Base-by-base conservation (phyloP, 2,329 filamentous ascomycete species). In the Botrytis pseudocinerea region DNA sequence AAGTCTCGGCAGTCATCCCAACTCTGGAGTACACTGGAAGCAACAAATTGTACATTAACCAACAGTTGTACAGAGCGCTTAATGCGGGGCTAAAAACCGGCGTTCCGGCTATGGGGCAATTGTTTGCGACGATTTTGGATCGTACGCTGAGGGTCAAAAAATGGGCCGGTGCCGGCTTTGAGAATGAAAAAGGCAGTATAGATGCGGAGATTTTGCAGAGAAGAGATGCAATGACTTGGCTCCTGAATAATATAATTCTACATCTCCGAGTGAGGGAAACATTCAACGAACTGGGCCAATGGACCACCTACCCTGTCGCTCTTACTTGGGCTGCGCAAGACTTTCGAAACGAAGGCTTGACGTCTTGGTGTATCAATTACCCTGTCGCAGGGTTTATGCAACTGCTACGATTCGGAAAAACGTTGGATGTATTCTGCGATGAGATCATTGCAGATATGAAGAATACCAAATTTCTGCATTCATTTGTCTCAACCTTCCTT, bases 311-410 rank as follows among this genome's bases (percentile, higher is more conserved):
- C 28, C 62, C 42, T 1, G 20, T 46, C 10, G 42, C 62, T 35
- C 44, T 65, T 1, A 35, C 42, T 5, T 48, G 62, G 62, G 42
- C 7, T 7, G 62, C 28, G 2, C 28, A 48, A 48, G 62, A 65
- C 35, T 65, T 65, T 7, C 62, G 48, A 25, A 28, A 32, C 16
- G 20, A 65, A 65, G 42, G 42, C 2, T 65, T 65, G 0, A 28
- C 62, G 9, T 20, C 62, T 16, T 65, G 62, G 62, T 65, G 62
- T 32, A 65, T 65, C 28, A 65, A 65, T 28, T 65, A 65, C 35
- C 42, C 62, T 1, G 12, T 65, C 18, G 28, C 42, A 14, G 42
- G 46, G 9, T 66, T 51, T 2, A 66, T 51, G 22, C 32, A 51
- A 51, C 7, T 66, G 4, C 46, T 66, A 16, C 32, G 22, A 20